Conservation (phyloP, 306 rosid genomes). For the Citrullus amarus region DNA sequence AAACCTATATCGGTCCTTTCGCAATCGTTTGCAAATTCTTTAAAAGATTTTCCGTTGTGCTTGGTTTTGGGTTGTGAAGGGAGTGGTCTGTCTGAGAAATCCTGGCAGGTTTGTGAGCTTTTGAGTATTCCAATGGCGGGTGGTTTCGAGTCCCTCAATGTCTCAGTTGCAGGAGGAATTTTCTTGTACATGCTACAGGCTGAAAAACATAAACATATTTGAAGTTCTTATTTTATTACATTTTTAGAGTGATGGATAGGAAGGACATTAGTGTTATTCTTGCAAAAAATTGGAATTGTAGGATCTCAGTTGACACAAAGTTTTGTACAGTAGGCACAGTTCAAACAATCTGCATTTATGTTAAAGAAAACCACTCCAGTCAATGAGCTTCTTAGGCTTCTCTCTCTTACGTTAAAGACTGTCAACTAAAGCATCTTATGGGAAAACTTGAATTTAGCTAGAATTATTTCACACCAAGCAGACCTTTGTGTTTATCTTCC, state of each 20-base stretch:
- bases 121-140: constrained; percentile 89
- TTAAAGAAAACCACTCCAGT: too few species aligned
- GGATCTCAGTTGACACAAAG: neutral
- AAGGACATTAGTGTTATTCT: neutral
- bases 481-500: too few species aligned
- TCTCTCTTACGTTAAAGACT: too few species aligned
- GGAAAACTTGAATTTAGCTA: too few species aligned
- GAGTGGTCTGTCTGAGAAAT: constrained; percentile 62
- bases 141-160: constrained; percentile 82
- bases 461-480: too few species aligned
- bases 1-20: constrained; percentile 38
- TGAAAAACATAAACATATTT: constrained; percentile 2
- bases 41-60: constrained; percentile 43
- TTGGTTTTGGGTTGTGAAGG: constrained; percentile 91
- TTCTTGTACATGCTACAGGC: constrained; percentile 70
- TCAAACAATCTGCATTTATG: too few species aligned
- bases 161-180: constrained; percentile 97
- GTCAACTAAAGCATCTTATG: too few species aligned
- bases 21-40: constrained; percentile 38
- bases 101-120: constrained; percentile 52
- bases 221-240: neutral
- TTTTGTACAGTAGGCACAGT: too few species aligned
- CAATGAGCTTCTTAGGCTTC: too few species aligned
- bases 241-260: neutral
- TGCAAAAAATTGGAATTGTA: neutral